These are phyloP conservation scores for Ogataea ganodermae DNA, from an alignment of 805 yeast genomes.

Conservation along the genomic window DNA sequence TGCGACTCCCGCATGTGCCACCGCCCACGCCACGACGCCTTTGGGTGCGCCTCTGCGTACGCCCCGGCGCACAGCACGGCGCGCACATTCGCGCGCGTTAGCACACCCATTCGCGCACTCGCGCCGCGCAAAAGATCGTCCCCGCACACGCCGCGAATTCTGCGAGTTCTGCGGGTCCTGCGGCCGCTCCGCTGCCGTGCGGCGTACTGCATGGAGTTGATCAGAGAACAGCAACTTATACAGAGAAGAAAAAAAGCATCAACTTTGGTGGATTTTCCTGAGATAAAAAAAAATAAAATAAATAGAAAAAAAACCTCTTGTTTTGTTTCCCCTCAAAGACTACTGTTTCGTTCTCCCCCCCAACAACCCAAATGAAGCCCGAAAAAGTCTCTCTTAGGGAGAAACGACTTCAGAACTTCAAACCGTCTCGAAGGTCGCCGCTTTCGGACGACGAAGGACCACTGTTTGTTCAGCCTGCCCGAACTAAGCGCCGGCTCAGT, in stretches of 20 bases:
- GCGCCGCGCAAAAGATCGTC: not conserved
- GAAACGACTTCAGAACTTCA: slow-evolving; percentile 18
- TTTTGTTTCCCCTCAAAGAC: not conserved
- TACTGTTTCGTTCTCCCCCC: not conserved
- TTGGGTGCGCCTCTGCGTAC: too few species aligned
- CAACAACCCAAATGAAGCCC: not conserved
- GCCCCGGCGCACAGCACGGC: too few species aligned
- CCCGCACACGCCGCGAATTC: too few species aligned
- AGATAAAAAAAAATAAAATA: not conserved
- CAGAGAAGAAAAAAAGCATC: not conserved
- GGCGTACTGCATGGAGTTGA: not conserved
- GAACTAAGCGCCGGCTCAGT: not conserved
- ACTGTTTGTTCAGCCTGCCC: not conserved
- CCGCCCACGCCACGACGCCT: too few species aligned
- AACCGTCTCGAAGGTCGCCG: slow-evolving; percentile 33
- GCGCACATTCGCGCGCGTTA: too few species aligned
- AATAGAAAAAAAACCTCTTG: not conserved
- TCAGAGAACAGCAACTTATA: slow-evolving; percentile 1
- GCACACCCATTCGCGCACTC: too few species aligned
- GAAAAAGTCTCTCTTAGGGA: slow-evolving; percentile 5
- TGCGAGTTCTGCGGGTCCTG: not conserved
- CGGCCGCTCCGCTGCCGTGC: not conserved
- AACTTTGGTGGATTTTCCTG: not conserved
- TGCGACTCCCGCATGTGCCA: too few species aligned
- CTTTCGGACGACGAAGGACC: slow-evolving; percentile 29